Percentiles rank a stretch among this genome's conserved stretches.
These are phyloP conservation scores for Phaeosphaeriaceae sp. DNA, from an alignment of 2,329 filamentous ascomycete species.

Conservation along the genomic window DNA sequence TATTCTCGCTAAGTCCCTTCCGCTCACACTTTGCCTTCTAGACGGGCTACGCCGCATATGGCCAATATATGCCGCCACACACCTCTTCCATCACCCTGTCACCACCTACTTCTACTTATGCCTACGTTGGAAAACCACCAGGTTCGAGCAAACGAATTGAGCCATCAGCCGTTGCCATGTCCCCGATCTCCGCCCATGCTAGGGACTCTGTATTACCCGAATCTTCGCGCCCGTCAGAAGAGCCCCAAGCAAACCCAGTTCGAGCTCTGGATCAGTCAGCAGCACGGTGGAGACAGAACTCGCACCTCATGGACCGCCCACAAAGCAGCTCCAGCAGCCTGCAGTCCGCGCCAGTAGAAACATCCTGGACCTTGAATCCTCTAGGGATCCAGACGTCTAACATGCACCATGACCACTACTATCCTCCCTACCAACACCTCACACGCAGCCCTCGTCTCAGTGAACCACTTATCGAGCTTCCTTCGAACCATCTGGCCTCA, in stretches of 20 bases:
- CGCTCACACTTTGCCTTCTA: conserved; percentile 10
- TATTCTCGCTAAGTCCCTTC: conserved; percentile 1
- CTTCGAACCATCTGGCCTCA: conserved; percentile 32
- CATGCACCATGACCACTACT: conserved; percentile 41
- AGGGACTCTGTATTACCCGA: conserved; percentile 31
- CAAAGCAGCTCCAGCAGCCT: conserved; percentile 55
- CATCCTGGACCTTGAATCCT: conserved; percentile 49
- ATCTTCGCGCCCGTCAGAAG: conserved; percentile 27
- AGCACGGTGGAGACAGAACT: conserved; percentile 13
- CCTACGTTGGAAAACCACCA: conserved; percentile 31
- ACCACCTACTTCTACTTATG: conserved; percentile 27
- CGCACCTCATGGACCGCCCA: conserved; percentile 36
- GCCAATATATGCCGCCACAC: conserved; percentile 42
- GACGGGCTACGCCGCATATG: conserved; percentile 38
- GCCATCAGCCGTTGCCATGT: conserved; percentile 32
- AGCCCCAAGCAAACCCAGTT: conserved; percentile 21
- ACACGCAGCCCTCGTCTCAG: conserved; percentile 41
- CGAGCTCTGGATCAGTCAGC: conserved; percentile 15
- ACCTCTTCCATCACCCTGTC: conserved; percentile 35
- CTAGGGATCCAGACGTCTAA: conserved; percentile 48
- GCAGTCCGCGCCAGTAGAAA: conserved; percentile 45
- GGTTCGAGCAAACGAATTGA: conserved; percentile 25
- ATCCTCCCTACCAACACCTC: conserved; percentile 31
- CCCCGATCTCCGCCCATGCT: conserved; percentile 41
- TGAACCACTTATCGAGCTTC: conserved; percentile 38